A percentile compares a stretch with the other conserved stretches of the same genome.
These are phyloP conservation scores for Heracleum sosnowskyi DNA, from an alignment of 129 eudicot genomes.

Conservation along the genomic window DNA sequence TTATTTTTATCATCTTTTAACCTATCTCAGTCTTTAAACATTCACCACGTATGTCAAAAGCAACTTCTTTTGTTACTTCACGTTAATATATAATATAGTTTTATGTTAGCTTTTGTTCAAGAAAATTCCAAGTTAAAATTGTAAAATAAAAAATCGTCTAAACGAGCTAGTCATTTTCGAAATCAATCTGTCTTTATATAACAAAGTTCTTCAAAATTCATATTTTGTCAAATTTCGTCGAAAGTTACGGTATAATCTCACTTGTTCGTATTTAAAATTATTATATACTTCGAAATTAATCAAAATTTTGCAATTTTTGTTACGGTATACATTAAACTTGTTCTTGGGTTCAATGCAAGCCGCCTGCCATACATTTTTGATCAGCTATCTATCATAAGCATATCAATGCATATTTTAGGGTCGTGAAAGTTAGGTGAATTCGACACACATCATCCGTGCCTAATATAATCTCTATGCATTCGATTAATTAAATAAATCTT, in stretches of 20 bases:
- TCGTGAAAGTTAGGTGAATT: conserved; percentile 11
- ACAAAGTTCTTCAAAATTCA: too few species aligned
- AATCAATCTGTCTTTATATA: too few species aligned
- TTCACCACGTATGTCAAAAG: not conserved
- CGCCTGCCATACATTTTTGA: too few species aligned
- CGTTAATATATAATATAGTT: not conserved
- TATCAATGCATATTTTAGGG: not conserved
- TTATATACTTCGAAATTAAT: too few species aligned
- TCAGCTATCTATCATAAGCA: not conserved
- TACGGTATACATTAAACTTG: too few species aligned
- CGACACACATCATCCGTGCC: conserved; percentile 1
- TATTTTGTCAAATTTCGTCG: too few species aligned
- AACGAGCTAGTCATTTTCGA: too few species aligned
- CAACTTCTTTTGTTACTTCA: not conserved
- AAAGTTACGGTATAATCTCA: too few species aligned
- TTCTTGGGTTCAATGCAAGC: too few species aligned
- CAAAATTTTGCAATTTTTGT: too few species aligned
- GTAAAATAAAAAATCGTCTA: too few species aligned
- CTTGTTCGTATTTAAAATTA: too few species aligned
- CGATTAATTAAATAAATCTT: not conserved
- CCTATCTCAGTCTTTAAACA: not conserved
- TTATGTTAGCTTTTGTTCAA: not conserved
- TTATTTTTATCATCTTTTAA: not conserved
- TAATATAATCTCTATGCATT: not conserved
- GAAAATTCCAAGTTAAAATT: not conserved